Base-by-base conservation (phyloP, 2,329 filamentous ascomycete genomes). In the Ophiocordyceps camponoti-saundersi region DNA sequence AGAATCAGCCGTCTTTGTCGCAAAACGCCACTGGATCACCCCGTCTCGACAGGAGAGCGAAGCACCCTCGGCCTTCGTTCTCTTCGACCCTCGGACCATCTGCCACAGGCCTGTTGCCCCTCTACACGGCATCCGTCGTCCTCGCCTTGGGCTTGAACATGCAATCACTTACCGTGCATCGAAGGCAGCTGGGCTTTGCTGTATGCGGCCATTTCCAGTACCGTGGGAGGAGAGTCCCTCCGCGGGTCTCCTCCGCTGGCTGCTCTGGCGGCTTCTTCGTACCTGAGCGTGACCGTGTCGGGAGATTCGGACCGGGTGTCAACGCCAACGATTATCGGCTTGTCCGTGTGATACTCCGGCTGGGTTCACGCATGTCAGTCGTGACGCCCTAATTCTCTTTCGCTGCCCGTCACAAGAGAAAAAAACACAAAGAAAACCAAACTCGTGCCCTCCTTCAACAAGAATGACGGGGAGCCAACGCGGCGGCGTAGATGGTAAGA, bases 171-270 rank as follows among this genome's bases (percentile, higher is more conserved):
- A 93, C 88, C 84, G 67, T 90, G 83, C 69, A 89, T 76, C 63
- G 82, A 82, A 64, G 82, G 73, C 65, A 80, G 72, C 63, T 83
- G 79, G 49, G 78, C 67, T 67, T 93, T 94, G 72, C 87, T 89
- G 66, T 81, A 81, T 64, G 65, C 55, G 44, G 64, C 64, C 65
- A 67, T 67, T 16, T 63, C 57, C 23, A 61, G 56, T 44, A 62
- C 51, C 53, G 55, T 55, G 51, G 59, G 70, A 61, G 72, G 70
- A 66, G 68, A 77, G 66, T 71, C 77, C 71, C 70, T 68, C 57
- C 64, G 65, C 62, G 67, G 67, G 63, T 66, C 68, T 62, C 70
- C 70, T 57, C 71, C 70, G 67, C 68, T 71, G 53, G 64, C 68
- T 64, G 66, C 67, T 52, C 65, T 68, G 42, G 70, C 68, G 57